phyloP scores from a whole-genome alignment of 2,329 filamentous ascomycete species.

The Gaeumannomyces sp. region DNA sequence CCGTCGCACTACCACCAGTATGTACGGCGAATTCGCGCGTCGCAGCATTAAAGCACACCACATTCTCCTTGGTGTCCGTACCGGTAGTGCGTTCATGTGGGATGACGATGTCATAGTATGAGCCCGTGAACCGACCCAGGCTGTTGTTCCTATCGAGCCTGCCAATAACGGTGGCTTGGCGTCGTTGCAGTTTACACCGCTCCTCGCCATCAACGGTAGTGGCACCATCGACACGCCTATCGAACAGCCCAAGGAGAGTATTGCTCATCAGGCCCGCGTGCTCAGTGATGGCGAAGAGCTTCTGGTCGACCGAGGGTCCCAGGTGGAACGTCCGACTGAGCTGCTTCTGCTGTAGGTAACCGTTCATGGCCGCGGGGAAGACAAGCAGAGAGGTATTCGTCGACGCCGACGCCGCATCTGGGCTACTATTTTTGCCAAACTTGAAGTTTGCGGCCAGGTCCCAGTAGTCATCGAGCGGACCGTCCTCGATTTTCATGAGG shows the following conservation, averaged over 20 bases:
- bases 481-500: too few species aligned
- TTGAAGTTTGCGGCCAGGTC: too few species aligned
- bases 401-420: too few species aligned
- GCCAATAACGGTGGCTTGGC: background rate
- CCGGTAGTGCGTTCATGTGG: background rate
- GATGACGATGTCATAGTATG: conserved; percentile 10
- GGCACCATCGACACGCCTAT: conserved; percentile 14
- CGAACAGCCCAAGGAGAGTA: conserved; percentile 16
- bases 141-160: background rate
- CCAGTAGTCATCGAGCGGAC: too few species aligned
- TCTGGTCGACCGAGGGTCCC: conserved; percentile 15
- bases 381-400: too few species aligned
- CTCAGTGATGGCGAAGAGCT: conserved; percentile 17
- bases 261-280: conserved; percentile 14
- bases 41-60: conserved; percentile 1
- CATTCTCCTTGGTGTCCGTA: too few species aligned
- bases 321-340: conserved; percentile 16
- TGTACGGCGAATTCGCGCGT: background rate
- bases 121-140: conserved; percentile 11
- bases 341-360: conserved; percentile 15
- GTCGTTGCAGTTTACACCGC: too few species aligned
- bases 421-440: too few species aligned
- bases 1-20: conserved; percentile 1
- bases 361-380: conserved; percentile 17
- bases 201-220: conserved; percentile 3